phyloP scores from a whole-genome alignment of 352 stramenopile species.

The Globisporangium perplexum region DNA sequence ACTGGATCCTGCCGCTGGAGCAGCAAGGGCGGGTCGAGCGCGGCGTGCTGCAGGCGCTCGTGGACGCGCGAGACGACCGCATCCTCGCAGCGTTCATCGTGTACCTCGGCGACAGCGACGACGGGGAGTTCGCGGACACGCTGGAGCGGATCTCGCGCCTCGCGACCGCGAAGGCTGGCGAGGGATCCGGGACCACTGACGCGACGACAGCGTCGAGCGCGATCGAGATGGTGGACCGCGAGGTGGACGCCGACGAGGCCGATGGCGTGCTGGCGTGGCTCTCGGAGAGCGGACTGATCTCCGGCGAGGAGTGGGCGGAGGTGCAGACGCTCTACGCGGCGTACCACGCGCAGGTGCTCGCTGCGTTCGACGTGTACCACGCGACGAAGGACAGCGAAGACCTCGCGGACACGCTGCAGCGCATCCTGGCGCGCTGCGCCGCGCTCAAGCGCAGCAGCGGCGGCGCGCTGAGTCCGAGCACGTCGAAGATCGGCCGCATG shows the following conservation, averaged over 20 bases:
- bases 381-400: conserved; percentile 42
- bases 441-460: neutral
- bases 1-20: conserved; percentile 53
- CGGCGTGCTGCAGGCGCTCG: conserved; percentile 36
- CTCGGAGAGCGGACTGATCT: conserved; percentile 20
- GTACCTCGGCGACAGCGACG: conserved; percentile 57
- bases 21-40: conserved; percentile 18
- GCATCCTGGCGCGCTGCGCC: conserved; percentile 21
- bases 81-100: conserved; percentile 61
- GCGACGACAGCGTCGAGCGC: neutral
- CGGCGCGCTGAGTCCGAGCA: conserved; percentile 1
- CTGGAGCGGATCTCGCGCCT: conserved; percentile 42
- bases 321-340: conserved; percentile 25
- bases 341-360: conserved; percentile 38
- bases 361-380: conserved; percentile 50
- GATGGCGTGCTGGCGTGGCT: conserved; percentile 25
- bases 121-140: conserved; percentile 59
- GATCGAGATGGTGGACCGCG: conserved; percentile 16
- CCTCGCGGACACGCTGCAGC: conserved; percentile 48
- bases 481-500: conserved; percentile 16
- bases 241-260: conserved; percentile 11
- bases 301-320: conserved; percentile 13
- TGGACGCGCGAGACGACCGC: conserved; percentile 50
- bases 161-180: conserved; percentile 10
- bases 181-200: neutral